Evolutionary conservation across 2,329 filamentous ascomycete genomes (phyloP), one percentile per base, ranked within the genome.

Genomic region (Tolypocladium album): DNA sequence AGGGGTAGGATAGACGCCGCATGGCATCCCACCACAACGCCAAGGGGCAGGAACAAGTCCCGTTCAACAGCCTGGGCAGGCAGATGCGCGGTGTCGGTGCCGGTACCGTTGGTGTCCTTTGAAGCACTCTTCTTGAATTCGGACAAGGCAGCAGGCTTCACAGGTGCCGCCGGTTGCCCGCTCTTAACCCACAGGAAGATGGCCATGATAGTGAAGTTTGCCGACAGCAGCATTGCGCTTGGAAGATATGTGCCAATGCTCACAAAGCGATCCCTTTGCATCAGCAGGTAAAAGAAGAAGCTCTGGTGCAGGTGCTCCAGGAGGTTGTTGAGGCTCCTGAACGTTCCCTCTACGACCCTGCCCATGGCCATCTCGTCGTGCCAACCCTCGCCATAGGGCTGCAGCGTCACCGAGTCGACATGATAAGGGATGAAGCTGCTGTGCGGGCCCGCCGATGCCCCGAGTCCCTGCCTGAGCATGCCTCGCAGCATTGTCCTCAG

Each of bases 381-480:
- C 91, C 92, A 96, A 39, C 94, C 94, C 50, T 93, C 81, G 1
- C 93, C 93, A 61, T 91, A 89, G 0, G 94, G 90, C 69, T 94
- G 91, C 50, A 99, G 78, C 0, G 94, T 99, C 64, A 99, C 88
- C 3, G 94, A 94, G 71, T 99, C 94, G 63, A 99, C 89, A 67
- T 97, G 94, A 71, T 99, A 99, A 0, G 94, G 92, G 69, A 99
- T 97, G 72, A 99, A 99, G 66, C 88, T 89, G 72, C 91, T 96
- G 72, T 99, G 94, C 2, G 93, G 88, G 6, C 94, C 94, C 5
- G 90, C 91, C 5, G 92, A 89, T 66, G 93, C 88, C 1, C 94
- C 94, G 1, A 97, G 78, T 0, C 90, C 92, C 75, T 99, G 94
- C 63, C 88, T 92, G 61, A 96, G 76, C 90, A 99, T 96, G 45